These are phyloP conservation scores for Venturia effusa DNA, from an alignment of 2,329 filamentous ascomycete genomes.

Conservation along the genomic window DNA sequence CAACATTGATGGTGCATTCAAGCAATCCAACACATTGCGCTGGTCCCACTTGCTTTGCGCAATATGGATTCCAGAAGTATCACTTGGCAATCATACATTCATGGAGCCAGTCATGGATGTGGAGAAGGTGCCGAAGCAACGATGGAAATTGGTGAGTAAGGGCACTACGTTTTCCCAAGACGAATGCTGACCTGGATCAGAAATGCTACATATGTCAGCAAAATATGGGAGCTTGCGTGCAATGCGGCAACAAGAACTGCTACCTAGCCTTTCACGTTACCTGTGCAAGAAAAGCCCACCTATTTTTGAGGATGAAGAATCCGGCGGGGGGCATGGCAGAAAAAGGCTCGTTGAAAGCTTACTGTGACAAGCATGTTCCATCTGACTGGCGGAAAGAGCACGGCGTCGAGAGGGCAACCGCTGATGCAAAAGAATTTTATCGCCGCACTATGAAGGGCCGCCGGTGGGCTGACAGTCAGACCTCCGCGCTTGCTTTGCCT, in stretches of 20 bases:
- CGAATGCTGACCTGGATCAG: constrained; percentile 15
- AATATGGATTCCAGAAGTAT: constrained; percentile 97
- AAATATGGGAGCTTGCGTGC: constrained; percentile 95
- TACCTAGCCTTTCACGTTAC: constrained; percentile 97
- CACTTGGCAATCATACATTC: constrained; percentile 87
- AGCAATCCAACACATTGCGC: constrained; percentile 90
- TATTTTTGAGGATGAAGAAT: constrained; percentile 96
- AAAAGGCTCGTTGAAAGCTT: constrained; percentile 77
- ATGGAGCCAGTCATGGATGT: constrained; percentile 98
- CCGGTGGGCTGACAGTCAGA: constrained; percentile 86
- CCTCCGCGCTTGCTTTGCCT: constrained; percentile 70
- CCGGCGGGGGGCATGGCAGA: constrained; percentile 69
- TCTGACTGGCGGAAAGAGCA: constrained; percentile 81
- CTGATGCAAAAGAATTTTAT: constrained; percentile 80
- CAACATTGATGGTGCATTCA: constrained; percentile 95
- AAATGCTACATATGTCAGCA: constrained; percentile 95
- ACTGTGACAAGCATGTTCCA: constrained; percentile 91
- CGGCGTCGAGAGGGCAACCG: constrained; percentile 67
- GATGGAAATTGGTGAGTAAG: constrained; percentile 63
- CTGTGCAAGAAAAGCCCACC: constrained; percentile 74
- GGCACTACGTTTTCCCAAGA: background rate
- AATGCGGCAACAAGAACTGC: constrained; percentile 95
- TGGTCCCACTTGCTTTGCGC: constrained; percentile 96
- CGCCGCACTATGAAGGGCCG: constrained; percentile 78
- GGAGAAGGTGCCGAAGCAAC: constrained; percentile 87